These are phyloP conservation scores for Breviolum minutum DNA, from an alignment of 73 alveolate genomes.

Conservation along the genomic window DNA sequence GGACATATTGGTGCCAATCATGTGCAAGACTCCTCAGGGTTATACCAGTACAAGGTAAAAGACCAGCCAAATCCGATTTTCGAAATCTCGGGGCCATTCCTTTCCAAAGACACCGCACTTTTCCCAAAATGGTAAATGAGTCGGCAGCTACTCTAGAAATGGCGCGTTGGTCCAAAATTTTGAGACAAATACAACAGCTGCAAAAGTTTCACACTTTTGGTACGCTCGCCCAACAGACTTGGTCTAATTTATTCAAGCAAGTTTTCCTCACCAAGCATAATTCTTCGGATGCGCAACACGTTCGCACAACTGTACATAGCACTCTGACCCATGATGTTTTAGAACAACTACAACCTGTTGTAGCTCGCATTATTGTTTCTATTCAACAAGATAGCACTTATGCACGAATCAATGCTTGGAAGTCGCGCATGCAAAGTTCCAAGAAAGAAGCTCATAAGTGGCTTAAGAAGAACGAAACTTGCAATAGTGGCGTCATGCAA, in stretches of 20 bases:
- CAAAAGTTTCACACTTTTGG: not conserved
- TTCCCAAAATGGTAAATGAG: not conserved
- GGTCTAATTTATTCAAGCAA: not conserved
- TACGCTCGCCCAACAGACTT: not conserved
- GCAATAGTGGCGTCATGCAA: not conserved
- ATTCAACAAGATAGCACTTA: not conserved
- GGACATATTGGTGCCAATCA: not conserved
- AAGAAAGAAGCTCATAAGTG: not conserved
- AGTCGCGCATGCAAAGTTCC: not conserved
- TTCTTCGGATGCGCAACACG: not conserved
- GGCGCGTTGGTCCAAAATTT: not conserved
- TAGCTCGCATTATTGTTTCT: not conserved
- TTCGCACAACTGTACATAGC: not conserved
- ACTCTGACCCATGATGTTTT: not conserved
- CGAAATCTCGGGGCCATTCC: not conserved
- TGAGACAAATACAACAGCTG: not conserved
- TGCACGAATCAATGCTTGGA: not conserved
- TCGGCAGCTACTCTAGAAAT: not conserved
- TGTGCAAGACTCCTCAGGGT: not conserved
- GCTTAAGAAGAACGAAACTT: not conserved
- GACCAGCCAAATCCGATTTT: not conserved
- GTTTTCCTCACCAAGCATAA: not conserved
- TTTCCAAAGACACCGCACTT: not conserved
- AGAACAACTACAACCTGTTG: not conserved
- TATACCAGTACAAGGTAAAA: not conserved